These are phyloP conservation scores for Erythrobasidium hasegawianum DNA, from an alignment of 1,284 basidiomycete genomes.

Conservation along the genomic window DNA sequence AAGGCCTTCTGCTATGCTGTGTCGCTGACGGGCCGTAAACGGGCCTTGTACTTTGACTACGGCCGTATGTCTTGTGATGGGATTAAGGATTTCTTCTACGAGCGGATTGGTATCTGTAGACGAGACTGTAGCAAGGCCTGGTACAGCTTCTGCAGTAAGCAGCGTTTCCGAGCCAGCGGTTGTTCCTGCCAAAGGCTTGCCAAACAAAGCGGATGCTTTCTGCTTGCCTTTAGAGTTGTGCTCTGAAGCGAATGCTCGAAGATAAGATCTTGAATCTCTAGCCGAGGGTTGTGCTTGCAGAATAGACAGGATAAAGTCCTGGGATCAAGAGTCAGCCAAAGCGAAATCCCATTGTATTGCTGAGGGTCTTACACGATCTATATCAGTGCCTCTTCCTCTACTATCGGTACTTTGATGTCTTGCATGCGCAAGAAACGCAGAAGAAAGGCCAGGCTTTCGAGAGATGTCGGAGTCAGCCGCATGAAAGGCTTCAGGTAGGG, in stretches of 20 bases:
- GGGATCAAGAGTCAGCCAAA: slow-evolving; percentile 29
- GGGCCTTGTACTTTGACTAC: slow-evolving; percentile 97
- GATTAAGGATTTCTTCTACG: slow-evolving; percentile 77
- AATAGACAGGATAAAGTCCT: slow-evolving; percentile 97
- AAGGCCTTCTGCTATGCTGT: slow-evolving; percentile 88
- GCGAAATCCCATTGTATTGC: neutral
- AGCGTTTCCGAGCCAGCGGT: neutral
- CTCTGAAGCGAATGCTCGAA: slow-evolving; percentile 69
- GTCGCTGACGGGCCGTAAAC: slow-evolving; percentile 89
- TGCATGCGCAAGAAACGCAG: neutral
- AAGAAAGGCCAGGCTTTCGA: neutral
- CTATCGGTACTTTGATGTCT: neutral
- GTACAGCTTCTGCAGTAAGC: neutral
- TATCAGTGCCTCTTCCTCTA: neutral
- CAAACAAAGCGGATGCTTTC: slow-evolving; percentile 50
- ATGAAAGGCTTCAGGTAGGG: neutral
- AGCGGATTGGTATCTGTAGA: slow-evolving; percentile 55
- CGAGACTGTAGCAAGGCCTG: slow-evolving; percentile 34
- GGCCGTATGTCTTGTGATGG: slow-evolving; percentile 75
- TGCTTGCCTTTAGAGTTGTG: slow-evolving; percentile 48
- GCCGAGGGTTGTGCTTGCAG: slow-evolving; percentile 87
- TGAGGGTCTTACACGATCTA: neutral
- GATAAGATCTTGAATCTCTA: slow-evolving; percentile 83
- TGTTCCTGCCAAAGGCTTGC: slow-evolving; percentile 30
- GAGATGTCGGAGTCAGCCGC: neutral